Evolutionary conservation across 2,329 filamentous ascomycete genomes (phyloP).

Genomic region (Stemphylium lycopersici): DNA sequence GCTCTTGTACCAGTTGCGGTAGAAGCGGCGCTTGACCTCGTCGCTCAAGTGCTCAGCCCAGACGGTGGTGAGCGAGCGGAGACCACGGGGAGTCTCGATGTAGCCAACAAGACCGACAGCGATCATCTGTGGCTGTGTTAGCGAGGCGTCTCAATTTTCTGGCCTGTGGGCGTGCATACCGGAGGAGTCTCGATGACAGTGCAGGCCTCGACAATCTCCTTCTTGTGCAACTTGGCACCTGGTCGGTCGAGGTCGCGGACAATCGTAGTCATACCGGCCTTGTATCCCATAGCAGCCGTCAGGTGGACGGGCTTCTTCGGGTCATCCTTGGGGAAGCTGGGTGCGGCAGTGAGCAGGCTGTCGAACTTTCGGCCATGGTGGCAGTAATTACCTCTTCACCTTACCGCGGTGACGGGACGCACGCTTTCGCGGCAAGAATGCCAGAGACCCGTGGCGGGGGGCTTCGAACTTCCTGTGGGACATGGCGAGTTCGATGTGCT

Average conservation of each 20-base stretch:
- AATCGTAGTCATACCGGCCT: constrained; percentile 99
- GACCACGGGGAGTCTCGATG: constrained; percentile 99
- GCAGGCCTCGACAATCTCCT: constrained; percentile 53
- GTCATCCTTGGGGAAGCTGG: constrained; percentile 99
- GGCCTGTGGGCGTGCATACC: constrained; percentile 71
- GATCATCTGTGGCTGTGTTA: constrained; percentile 77
- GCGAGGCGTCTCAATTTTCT: constrained; percentile 53
- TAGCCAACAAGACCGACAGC: constrained; percentile 99
- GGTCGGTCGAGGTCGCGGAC: constrained; percentile 99
- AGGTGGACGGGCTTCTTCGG: constrained; percentile 99
- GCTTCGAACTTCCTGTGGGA: constrained; percentile 78
- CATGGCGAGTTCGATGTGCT: constrained; percentile 50
- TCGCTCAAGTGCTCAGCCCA: constrained; percentile 99
- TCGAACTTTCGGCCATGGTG: constrained; percentile 21
- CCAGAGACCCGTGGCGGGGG: constrained; percentile 84
- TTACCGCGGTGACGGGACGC: constrained; percentile 93
- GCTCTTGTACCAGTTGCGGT: constrained; percentile 99
- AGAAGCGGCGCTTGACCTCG: constrained; percentile 99
- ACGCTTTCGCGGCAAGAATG: constrained; percentile 72
- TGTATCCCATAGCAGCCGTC: constrained; percentile 98
- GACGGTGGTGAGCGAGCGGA: constrained; percentile 98
- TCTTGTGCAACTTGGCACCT: constrained; percentile 98
- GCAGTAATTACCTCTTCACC: constrained; percentile 90
- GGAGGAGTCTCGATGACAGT: constrained; percentile 53
- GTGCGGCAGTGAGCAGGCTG: constrained; percentile 31